Base-by-base conservation (phyloP, 306 rosid genomes). In the Cicer judaicum region DNA sequence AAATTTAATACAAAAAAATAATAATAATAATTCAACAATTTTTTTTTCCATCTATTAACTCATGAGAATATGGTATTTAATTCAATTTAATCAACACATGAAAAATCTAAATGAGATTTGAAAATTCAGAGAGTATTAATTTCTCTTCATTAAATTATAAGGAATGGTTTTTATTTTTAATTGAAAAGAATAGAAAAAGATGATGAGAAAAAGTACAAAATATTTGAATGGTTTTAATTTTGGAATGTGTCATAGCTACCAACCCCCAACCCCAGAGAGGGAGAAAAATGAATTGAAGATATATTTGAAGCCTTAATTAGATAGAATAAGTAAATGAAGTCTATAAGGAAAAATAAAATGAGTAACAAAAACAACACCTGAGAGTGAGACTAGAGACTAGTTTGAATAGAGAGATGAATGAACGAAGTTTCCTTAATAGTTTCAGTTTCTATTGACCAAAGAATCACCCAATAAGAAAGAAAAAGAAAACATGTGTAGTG, bases 311-410 rank as follows among this genome's bases (percentile, higher is more conserved):
- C 3, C 29, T 24, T 24, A 24, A 24, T 24, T 24, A 24, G 29
- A 24, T 24, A 2, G 29, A 24, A 24, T 24, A 24, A 24, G 3
- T 24, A 24, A 24, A 29, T 12, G 43, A 59, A 59, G 5, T 59
- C 5, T 59, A 59, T 59, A 29, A 59, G 43, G 65, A 59, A 49
- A 49, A 49, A n/a, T 7, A 49, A 49, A 21, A 68, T 39, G 46
- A 72, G 57, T 16, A 43, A 42, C 38, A 18, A 8, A 18, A 48
- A 24, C 39, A 68, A 6, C 79, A 29, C 71, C 78, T 49, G 79
- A 71, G 56, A 70, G 36, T 75, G 12, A 24, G 29, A 24, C 29
- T 59, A 38, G 72, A n/a, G n/a, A n/a, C n/a, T n/a, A n/a, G n/a
- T 14, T 70, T 70, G 44, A 44, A 24, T 2, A 24, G 34, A 55